Conservation (phyloP, 192 early-diverging fungal species). For the Coemansia furcata region DNA sequence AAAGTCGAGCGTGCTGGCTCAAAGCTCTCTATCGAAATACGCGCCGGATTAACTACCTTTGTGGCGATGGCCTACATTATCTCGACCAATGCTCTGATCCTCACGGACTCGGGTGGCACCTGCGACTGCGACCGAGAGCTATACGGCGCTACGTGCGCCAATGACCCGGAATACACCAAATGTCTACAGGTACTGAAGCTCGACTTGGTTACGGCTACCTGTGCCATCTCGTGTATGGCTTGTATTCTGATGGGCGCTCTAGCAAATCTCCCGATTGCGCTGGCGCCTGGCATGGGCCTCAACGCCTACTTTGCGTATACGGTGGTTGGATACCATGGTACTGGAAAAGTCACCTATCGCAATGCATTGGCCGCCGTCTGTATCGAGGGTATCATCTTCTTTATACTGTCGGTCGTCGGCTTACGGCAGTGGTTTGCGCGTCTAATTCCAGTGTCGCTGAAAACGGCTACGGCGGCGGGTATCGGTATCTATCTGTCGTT, state of each 20-base stretch:
- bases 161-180: constrained; percentile 58
- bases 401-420: constrained; percentile 71
- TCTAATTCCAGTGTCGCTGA: constrained; percentile 67
- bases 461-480: constrained; percentile 71
- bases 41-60: constrained; percentile 68
- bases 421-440: constrained; percentile 77
- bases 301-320: constrained; percentile 85
- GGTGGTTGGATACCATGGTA: constrained; percentile 77
- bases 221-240: constrained; percentile 64
- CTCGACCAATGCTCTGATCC: constrained; percentile 70
- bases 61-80: constrained; percentile 76
- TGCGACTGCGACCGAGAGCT: constrained; percentile 64
- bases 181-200: constrained; percentile 65
- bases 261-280: constrained; percentile 74
- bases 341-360: constrained; percentile 69
- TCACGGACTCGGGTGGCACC: constrained; percentile 75
- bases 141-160: constrained; percentile 58
- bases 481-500: constrained; percentile 79
- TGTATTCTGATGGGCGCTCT: constrained; percentile 65
- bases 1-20: constrained; percentile 59
- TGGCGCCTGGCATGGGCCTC: constrained; percentile 83
- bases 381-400: constrained; percentile 79
- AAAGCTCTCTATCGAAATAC: constrained; percentile 64
- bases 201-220: constrained; percentile 73
- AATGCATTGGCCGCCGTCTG: constrained; percentile 75